Evolutionary conservation across 108 stramenopile species (phyloP).

Genomic region (Aurantiochytrium sp.): DNA sequence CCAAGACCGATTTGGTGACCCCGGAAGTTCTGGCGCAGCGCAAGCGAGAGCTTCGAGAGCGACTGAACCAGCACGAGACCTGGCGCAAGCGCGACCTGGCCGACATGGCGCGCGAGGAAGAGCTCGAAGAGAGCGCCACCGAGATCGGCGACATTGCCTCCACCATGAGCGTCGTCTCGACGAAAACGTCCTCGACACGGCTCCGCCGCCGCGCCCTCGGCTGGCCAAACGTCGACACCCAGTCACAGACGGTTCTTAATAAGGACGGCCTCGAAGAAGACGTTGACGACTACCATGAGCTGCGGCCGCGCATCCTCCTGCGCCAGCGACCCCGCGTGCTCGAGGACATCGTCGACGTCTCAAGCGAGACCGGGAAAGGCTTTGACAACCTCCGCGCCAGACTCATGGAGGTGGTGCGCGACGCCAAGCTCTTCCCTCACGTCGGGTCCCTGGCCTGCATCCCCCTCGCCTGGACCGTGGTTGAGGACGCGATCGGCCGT

Average conservation of each 20-base stretch:
- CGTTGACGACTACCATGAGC: background rate
- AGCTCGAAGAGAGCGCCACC: background rate
- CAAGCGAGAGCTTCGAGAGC: background rate
- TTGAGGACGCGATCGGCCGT: background rate
- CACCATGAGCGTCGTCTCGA: background rate
- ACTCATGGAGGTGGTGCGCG: background rate
- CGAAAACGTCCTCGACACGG: background rate
- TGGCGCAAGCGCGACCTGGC: background rate
- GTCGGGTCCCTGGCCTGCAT: background rate
- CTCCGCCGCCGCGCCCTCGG: background rate
- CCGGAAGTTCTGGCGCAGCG: background rate
- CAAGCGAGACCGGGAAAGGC: background rate
- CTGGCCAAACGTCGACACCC: background rate
- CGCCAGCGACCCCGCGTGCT: background rate
- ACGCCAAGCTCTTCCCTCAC: slow-evolving; percentile 11
- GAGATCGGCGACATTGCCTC: background rate
- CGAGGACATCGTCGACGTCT: background rate
- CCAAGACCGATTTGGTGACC: background rate
- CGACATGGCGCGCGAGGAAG: background rate
- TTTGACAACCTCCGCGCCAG: background rate
- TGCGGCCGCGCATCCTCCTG: slow-evolving; percentile 14
- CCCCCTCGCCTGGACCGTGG: background rate
- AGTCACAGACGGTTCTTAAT: background rate
- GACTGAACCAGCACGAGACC: background rate
- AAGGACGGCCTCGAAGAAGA: background rate